Evolutionary conservation across 176 grass and related monocot species (phyloP).

Genomic region (Oryza coarctata): DNA sequence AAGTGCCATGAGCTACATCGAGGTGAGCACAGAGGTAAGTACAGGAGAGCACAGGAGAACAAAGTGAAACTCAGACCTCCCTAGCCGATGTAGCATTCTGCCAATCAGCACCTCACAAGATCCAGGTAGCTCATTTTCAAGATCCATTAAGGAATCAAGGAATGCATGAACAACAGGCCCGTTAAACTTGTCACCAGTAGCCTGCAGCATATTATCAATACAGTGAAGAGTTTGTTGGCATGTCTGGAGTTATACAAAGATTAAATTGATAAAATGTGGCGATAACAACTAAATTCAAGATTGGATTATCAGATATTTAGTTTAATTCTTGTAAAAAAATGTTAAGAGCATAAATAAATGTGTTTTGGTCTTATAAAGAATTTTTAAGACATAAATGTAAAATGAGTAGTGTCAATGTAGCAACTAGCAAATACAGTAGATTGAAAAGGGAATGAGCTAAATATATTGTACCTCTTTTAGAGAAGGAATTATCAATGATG

Average conservation of each 20-base stretch:
- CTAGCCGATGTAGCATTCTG: constrained; percentile 66
- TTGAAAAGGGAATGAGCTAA: constrained; percentile 1
- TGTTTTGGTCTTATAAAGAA: background rate
- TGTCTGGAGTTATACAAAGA: constrained; percentile 6
- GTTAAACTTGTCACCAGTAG: constrained; percentile 68
- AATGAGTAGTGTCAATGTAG: constrained; percentile 1
- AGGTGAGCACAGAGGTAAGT: constrained; percentile 1
- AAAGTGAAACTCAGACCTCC: constrained; percentile 49
- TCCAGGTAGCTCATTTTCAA: constrained; percentile 83
- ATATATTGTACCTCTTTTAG: constrained; percentile 74
- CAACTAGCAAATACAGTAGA: background rate
- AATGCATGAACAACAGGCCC: constrained; percentile 47
- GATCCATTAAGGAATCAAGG: constrained; percentile 73
- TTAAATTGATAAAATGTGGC: background rate
- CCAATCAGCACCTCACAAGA: constrained; percentile 69
- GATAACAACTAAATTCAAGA: background rate
- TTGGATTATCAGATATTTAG: background rate
- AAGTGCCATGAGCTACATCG: constrained; percentile 20
- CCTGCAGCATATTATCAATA: constrained; percentile 43
- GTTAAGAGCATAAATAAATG: background rate
- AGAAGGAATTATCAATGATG: constrained; percentile 81
- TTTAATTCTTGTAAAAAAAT: background rate
- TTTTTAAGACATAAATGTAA: constrained; percentile 11
- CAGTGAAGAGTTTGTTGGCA: constrained; percentile 5
- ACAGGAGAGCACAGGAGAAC: background rate